Percentiles rank a stretch among this genome's conserved stretches.
These are phyloP conservation scores for Cerrena zonata DNA, from an alignment of 1,284 basidiomycete genomes.

Conservation along the genomic window DNA sequence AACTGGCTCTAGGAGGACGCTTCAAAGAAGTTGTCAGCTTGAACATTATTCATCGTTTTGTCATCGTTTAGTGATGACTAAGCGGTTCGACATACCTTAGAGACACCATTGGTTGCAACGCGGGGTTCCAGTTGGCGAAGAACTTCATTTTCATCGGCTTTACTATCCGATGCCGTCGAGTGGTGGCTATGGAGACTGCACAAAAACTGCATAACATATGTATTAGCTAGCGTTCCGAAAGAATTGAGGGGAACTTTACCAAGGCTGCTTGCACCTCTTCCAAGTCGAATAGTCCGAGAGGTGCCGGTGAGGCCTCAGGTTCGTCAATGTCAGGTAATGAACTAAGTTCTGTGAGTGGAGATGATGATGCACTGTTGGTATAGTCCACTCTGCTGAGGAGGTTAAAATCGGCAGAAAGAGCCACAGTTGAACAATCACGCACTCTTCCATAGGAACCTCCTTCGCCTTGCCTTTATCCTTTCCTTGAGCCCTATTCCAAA, in stretches of 20 bases:
- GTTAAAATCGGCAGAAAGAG: no score
- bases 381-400: constrained; percentile 15
- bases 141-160: background rate
- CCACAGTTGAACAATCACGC: background rate
- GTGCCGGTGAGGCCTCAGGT: constrained; percentile 9
- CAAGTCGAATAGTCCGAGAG: constrained; percentile 23
- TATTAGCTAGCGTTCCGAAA: no score
- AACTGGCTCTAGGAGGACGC: constrained; percentile 1
- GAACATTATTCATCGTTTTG: background rate
- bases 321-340: constrained; percentile 63
- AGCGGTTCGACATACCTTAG: background rate
- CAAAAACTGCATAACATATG: no score
- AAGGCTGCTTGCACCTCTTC: constrained; percentile 39
- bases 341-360: constrained; percentile 69
- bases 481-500: constrained; percentile 81
- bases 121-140: background rate
- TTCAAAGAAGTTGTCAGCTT: background rate
- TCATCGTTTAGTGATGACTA: background rate
- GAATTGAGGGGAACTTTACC: no score
- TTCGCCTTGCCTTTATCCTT: constrained; percentile 28
- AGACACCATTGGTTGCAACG: background rate
- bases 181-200: no score
- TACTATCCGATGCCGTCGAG: background rate
- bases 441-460: background rate
- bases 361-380: constrained; percentile 51